Evolutionary conservation across 225 moss, liverwort and hornwort genomes (phyloP), one percentile per base, ranked within the genome.

Genomic region (Pseudoscleropodium purum): DNA sequence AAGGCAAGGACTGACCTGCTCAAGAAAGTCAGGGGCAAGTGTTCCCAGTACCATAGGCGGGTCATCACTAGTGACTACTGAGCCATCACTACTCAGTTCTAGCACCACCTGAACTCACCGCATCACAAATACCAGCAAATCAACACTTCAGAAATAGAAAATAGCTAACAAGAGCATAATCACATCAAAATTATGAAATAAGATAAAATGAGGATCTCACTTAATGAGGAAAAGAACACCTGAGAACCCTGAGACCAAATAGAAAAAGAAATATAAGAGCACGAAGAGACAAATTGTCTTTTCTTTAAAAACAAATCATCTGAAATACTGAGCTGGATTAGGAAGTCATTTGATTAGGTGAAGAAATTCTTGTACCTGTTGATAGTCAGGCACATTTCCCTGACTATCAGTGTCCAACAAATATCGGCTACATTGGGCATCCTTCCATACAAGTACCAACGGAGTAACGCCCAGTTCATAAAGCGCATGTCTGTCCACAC

Each of bases 391-490:
- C 39, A 99, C 95, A 83, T 97, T 96, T 77, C 99, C 99, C 88
- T 96, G 92, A 91, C 94, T 95, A 81, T 99, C 97, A 30, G 99
- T 99, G 89, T 99, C 99, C 83, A 97, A 91, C 87, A 96, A 94
- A 91, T 97, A 99, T 80, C 93, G 95, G 82, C 99, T 96, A 91
- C 97, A 95, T 52, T 94, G 88, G 29, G 95, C 95, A 92, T 97
- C 99, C 93, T 99, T 99, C 99, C 99, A 99, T 57, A 97, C 94
- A 66, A 99, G 94, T 60, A 95, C 92, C 74, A 99, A 90, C n/a
- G 99, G 99, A 62, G 99, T 99, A 84, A 93, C 94, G 78, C 99
- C 99, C 59, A 99, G 87, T 83, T 94, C 94, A 85, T 99, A 99
- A 79, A 97, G 97, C 18, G 97, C 99, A 94, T 99, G 91, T 86